A percentile compares a stretch with the other conserved stretches of the same genome.
Conservation (phyloP, 805 yeast species). For the Kluyveromyces siamensis region DNA sequence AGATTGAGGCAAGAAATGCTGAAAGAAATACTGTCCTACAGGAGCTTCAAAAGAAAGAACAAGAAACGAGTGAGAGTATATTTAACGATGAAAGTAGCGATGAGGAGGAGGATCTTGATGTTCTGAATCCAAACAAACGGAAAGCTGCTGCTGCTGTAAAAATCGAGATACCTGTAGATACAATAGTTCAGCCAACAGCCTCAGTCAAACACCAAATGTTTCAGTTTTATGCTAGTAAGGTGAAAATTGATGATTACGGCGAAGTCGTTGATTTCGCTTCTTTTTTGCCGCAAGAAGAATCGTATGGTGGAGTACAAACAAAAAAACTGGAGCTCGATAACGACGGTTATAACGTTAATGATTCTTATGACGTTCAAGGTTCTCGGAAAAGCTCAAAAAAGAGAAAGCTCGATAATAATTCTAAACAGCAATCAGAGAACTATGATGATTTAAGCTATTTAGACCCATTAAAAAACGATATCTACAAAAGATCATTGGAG, state of each 20-base stretch:
- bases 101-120: conserved; percentile 27
- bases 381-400: conserved; percentile 16
- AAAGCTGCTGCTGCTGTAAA: conserved; percentile 5
- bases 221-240: conserved; percentile 54
- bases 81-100: conserved; percentile 25
- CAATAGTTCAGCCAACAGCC: conserved; percentile 14
- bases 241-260: conserved; percentile 83
- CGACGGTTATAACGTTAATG: conserved; percentile 19
- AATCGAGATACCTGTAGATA: conserved; percentile 23
- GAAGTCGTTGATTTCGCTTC: conserved; percentile 58
- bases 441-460: conserved; percentile 43
- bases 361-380: conserved; percentile 18
- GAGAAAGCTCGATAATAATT: conserved; percentile 26
- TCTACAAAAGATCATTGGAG: conserved; percentile 29
- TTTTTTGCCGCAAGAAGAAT: conserved; percentile 43
- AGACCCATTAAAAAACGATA: conserved; percentile 47
- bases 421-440: conserved; percentile 28
- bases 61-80: conserved; percentile 16
- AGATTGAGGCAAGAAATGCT: conserved; percentile 38
- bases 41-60: conserved; percentile 26
- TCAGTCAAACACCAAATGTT: conserved; percentile 52
- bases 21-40: conserved; percentile 25
- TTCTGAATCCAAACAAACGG: conserved; percentile 4
- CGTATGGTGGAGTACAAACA: conserved; percentile 30
- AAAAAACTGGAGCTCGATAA: conserved; percentile 19